phyloP scores from a whole-genome alignment of 2,329 filamentous ascomycete genomes.

The Fusarium mangiferae region DNA sequence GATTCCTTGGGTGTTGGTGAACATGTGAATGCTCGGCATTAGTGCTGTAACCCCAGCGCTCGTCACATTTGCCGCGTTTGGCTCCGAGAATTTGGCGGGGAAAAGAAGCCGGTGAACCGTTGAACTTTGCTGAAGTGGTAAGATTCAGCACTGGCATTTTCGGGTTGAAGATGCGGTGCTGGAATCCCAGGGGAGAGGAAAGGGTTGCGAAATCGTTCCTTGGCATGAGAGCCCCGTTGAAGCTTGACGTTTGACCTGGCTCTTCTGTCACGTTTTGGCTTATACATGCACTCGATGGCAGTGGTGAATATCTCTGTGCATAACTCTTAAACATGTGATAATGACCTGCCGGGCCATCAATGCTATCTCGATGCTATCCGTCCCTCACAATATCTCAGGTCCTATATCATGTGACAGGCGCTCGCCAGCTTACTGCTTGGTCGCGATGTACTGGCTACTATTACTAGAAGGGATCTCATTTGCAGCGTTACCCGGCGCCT shows the following conservation, averaged over 20 bases:
- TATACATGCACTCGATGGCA: too few relatives aligned
- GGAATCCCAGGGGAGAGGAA: neutral
- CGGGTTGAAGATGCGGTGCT: neutral
- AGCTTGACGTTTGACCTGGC: fast-evolving
- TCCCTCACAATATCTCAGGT: fast-evolving
- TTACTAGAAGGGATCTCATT: neutral
- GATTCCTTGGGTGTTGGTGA: neutral
- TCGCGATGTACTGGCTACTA: slow-evolving; percentile 4
- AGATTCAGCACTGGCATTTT: neutral
- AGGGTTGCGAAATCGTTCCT: neutral
- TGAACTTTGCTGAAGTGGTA: too few relatives aligned
- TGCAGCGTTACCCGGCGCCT: neutral
- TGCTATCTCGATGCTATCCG: neutral
- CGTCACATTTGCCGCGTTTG: neutral
- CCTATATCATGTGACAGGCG: too few relatives aligned
- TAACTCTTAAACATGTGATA: fast-evolving
- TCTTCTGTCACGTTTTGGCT: neutral
- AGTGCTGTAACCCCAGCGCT: neutral
- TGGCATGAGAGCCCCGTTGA: neutral
- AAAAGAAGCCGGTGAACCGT: fast-evolving
- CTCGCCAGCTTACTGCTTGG: neutral
- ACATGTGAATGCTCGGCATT: neutral
- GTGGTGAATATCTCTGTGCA: fast-evolving
- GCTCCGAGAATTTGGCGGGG: neutral
- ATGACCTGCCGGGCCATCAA: neutral